These are phyloP conservation scores for Haplosporangium sp. DNA, from an alignment of 371 early-diverging fungal species.

Conservation along the genomic window DNA sequence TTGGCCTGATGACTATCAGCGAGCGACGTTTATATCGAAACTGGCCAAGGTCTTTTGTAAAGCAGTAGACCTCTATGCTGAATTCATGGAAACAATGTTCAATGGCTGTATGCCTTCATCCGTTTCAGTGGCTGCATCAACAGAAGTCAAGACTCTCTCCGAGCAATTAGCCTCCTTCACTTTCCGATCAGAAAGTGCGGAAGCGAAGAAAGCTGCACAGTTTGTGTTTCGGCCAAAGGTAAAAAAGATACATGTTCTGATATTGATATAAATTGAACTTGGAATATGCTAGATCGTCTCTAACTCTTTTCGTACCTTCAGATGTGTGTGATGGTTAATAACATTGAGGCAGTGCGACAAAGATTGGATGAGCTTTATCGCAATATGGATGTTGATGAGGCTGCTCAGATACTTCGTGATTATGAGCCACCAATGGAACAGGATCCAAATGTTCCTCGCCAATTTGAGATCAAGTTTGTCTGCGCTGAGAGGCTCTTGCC, in stretches of 20 bases:
- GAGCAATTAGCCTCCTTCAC: constrained; percentile 57
- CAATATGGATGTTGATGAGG: constrained; percentile 75
- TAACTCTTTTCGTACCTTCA: constrained; percentile 16
- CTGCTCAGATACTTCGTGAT: constrained; percentile 64
- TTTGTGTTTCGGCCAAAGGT: constrained; percentile 71
- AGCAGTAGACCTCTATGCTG: constrained; percentile 62
- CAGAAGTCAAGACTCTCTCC: constrained; percentile 56
- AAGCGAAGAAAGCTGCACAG: constrained; percentile 61
- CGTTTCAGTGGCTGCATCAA: constrained; percentile 40
- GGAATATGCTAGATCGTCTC: not conserved
- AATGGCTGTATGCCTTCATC: constrained; percentile 43
- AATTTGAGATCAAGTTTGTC: constrained; percentile 52
- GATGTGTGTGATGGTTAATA: constrained; percentile 75
- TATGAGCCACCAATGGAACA: constrained; percentile 43
- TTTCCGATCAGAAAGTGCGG: constrained; percentile 56
- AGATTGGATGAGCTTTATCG: constrained; percentile 73
- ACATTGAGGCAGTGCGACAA: constrained; percentile 73
- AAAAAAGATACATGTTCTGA: not conserved
- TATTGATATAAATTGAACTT: too few relatives aligned
- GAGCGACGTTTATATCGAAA: constrained; percentile 76
- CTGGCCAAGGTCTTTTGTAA: constrained; percentile 72
- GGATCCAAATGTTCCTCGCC: constrained; percentile 38
- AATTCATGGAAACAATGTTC: constrained; percentile 60
- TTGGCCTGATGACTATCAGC: constrained; percentile 81
- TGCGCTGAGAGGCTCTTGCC: constrained; percentile 65